Evolutionary conservation across 345 rosid genomes (phyloP).

Genomic region (Gossypium ekmanianum): DNA sequence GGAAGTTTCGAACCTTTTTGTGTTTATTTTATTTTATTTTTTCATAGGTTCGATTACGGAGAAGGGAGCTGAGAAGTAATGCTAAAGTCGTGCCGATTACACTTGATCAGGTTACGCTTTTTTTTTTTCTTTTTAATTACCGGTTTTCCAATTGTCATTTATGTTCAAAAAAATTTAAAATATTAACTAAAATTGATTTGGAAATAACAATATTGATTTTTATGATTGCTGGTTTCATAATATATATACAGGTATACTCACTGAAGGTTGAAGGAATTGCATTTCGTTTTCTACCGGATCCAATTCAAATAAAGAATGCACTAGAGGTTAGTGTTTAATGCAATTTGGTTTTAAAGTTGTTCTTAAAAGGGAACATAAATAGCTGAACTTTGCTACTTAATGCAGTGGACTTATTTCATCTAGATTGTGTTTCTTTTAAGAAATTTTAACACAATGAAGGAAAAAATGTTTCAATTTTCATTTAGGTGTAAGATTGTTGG

Average conservation of each 20-base stretch:
- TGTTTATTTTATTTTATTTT: neutral
- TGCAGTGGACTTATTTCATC: neutral
- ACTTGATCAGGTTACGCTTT: slow-evolving; percentile 68
- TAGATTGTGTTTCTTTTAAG: neutral
- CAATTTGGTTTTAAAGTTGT: neutral
- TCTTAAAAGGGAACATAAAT: neutral
- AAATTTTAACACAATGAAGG: neutral
- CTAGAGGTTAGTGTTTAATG: slow-evolving; percentile 58
- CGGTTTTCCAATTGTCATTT: neutral
- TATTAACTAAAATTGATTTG: neutral
- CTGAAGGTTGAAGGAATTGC: slow-evolving; percentile 94
- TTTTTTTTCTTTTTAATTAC: neutral
- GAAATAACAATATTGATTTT: neutral
- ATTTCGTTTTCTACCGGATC: slow-evolving; percentile 90
- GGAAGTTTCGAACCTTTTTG: neutral
- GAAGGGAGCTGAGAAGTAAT: slow-evolving; percentile 59
- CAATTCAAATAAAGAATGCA: slow-evolving; percentile 87
- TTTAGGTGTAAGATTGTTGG: neutral
- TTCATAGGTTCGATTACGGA: slow-evolving; percentile 67
- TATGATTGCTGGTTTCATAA: neutral
- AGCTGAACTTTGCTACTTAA: neutral
- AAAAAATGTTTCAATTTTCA: neutral
- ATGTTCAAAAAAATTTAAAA: neutral
- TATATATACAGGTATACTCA: slow-evolving; percentile 56
- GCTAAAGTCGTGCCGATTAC: slow-evolving; percentile 86